phyloP scores from a whole-genome alignment of 2,329 filamentous ascomycete genomes.

The Microdochium bolleyi region DNA sequence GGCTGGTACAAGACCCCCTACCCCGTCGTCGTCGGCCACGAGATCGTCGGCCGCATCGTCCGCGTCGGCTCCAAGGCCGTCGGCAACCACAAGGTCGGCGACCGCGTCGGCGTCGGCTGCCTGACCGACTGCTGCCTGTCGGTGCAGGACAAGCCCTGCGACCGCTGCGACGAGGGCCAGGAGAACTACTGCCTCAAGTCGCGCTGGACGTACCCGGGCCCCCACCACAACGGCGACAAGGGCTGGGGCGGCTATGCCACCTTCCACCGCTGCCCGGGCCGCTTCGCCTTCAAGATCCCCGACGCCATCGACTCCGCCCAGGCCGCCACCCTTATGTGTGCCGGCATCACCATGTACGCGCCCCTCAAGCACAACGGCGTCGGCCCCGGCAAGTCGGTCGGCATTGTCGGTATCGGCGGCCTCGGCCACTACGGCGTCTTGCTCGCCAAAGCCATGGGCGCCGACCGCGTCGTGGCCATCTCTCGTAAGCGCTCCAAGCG shows the following conservation, averaged over 20 bases:
- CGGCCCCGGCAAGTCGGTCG: conserved; percentile 55
- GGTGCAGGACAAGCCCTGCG: conserved; percentile 15
- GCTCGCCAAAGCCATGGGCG: conserved; percentile 55
- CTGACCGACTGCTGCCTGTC: conserved; percentile 33
- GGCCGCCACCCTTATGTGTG: conserved; percentile 56
- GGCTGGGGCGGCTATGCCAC: conserved; percentile 41
- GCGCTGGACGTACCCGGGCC: conserved; percentile 33
- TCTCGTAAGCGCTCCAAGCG: conserved; percentile 39
- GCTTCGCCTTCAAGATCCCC: conserved; percentile 35
- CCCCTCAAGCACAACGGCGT: conserved; percentile 51
- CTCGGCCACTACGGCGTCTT: conserved; percentile 59
- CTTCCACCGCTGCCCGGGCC: conserved; percentile 9
- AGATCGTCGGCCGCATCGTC: conserved; percentile 36
- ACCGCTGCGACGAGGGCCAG: conserved; percentile 8
- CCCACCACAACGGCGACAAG: conserved; percentile 37
- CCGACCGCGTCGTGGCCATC: conserved; percentile 46
- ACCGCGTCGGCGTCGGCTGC: conserved; percentile 42
- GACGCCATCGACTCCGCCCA: conserved; percentile 22
- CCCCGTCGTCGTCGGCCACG: conserved; percentile 34
- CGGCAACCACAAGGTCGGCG: conserved; percentile 35
- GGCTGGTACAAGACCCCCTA: conserved; percentile 14
- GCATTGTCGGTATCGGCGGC: conserved; percentile 56
- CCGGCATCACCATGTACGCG: conserved; percentile 54
- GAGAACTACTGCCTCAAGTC: conserved; percentile 15
- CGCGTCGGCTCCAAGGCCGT: conserved; percentile 26